Evolutionary conservation across 1,284 basidiomycete genomes (phyloP), one percentile per base, ranked within the genome.

Genomic region (Sphaerobolus stellatus): DNA sequence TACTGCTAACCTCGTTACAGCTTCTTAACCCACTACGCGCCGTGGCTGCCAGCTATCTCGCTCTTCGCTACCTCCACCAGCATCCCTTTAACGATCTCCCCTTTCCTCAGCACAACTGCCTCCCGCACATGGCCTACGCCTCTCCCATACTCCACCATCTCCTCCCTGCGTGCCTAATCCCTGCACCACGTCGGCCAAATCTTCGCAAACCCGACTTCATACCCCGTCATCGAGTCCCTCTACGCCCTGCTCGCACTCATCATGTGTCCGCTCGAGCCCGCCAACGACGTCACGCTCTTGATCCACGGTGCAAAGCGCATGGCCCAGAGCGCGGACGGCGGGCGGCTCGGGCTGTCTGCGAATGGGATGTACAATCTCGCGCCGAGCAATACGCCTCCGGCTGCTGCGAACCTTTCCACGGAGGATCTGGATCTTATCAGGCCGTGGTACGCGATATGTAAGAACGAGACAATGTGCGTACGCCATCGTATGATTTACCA

Each of bases 401-500:
- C 28, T 43, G 28, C 22, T 43, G 3, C 22, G 22, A 4, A 13
- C 14, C 28, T 43, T 3, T 4, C 9, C 20, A 13, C 11, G 16
- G 6, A 50, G 18, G 5, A 4, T 50, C 30, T 11, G 5, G 14
- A 27, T 38, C 6, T 16, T 13, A 43, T 11, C 30, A 18, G 9
- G 20, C 27, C 48, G 52, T 54, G 52, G 52, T 54, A 54, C 25
- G 38, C 46, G 6, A 54, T 54, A 7, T 48, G 52, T 43, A 46
- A 45, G 9, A 54, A 49, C 25, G 52, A 54, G 28, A 54, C 52
- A 11, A 49, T 54, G 52, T 49, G n/a, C 33, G 43, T 47, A n/a
- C n/a, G n/a, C n/a, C n/a, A 13, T 7, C 2, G 13, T 45, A 6
- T 43, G 4, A 13, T 2, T 33, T 6, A 4, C 14, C 14, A 14